These are phyloP conservation scores for Pleurotus cornucopiae DNA, from an alignment of 768 basidiomycete genomes.

Conservation along the genomic window DNA sequence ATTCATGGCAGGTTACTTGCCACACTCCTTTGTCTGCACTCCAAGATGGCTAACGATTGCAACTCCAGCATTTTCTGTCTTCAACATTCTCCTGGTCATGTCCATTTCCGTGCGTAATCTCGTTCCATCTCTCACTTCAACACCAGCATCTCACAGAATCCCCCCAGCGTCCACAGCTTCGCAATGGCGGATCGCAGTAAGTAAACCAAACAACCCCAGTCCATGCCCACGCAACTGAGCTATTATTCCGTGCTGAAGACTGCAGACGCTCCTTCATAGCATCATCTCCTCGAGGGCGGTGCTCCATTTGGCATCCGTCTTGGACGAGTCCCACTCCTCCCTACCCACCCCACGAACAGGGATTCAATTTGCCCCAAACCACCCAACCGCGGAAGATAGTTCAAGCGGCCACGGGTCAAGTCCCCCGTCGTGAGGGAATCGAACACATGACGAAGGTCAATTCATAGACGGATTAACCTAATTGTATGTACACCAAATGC, in stretches of 20 bases:
- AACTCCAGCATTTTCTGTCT: neutral
- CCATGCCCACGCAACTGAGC: too few relatives aligned
- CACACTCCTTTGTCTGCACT: too few relatives aligned
- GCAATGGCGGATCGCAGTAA: neutral
- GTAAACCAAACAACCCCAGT: neutral
- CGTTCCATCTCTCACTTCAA: neutral
- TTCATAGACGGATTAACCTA: too few relatives aligned
- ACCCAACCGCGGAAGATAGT: too few relatives aligned
- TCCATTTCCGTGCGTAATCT: neutral
- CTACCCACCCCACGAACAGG: neutral
- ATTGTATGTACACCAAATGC: too few relatives aligned
- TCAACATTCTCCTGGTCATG: neutral
- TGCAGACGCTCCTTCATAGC: slow-evolving; percentile 1
- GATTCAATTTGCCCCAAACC: neutral
- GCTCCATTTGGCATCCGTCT: neutral
- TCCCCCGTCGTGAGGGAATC: too few relatives aligned
- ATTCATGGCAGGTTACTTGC: neutral
- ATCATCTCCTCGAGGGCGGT: neutral
- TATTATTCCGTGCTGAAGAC: neutral
- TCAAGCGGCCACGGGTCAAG: too few relatives aligned
- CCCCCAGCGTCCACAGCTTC: neutral
- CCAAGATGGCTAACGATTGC: too few relatives aligned
- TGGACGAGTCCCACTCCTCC: neutral
- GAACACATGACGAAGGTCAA: too few relatives aligned
- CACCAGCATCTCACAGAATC: too few relatives aligned